Evolutionary conservation across 805 yeast genomes (phyloP), one percentile per base, ranked within the genome.

Genomic region (Lipomyces starkeyi): DNA sequence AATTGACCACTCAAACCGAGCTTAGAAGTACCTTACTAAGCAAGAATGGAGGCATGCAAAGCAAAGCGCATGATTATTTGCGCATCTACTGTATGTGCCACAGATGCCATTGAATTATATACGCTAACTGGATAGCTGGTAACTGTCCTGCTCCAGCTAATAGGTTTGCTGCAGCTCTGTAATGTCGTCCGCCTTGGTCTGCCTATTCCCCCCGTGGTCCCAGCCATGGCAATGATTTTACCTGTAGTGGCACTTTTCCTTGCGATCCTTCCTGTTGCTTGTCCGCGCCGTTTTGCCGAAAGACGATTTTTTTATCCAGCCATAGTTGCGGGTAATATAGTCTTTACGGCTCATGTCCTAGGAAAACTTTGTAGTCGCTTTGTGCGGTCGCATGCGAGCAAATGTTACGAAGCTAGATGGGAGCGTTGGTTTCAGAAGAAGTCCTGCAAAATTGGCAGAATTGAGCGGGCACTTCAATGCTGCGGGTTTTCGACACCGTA

Each of bases 381-480:
- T 17, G 22, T 43, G 3, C 7, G 49, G 22, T 17, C 49, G 22
- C 20, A 43, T n/a, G 22, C n/a, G 3, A 17, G 9, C 49, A n/a
- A 17, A 3, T 43, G 8, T n/a, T 43, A 43, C 49, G 49, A 43
- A n/a, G 22, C 20, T 2, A 43, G 49, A 17, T 43, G 49, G 49
- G 20, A 43, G 25, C 49, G 14, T n/a, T 43, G 49, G 49, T 43
- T 43, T n/a, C 22, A 43, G 22, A 17, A n/a, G 11, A 43, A 5
- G 49, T 43, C 49, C 20, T 43, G 49, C 49, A 43, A 43, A 7
- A 43, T 43, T 7, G 49, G 49, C 20, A 17, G 20, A 8, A 43
- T 43, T n/a, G 49, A 43, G 49, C 49, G 49, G 22, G 49, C 49
- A n/a, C 49, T 43, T 43, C 49, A 43, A n/a, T 43, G 49, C 49